These are phyloP conservation scores for Hysterium pulicare DNA, from an alignment of 2,329 filamentous ascomycete species.

Conservation along the genomic window DNA sequence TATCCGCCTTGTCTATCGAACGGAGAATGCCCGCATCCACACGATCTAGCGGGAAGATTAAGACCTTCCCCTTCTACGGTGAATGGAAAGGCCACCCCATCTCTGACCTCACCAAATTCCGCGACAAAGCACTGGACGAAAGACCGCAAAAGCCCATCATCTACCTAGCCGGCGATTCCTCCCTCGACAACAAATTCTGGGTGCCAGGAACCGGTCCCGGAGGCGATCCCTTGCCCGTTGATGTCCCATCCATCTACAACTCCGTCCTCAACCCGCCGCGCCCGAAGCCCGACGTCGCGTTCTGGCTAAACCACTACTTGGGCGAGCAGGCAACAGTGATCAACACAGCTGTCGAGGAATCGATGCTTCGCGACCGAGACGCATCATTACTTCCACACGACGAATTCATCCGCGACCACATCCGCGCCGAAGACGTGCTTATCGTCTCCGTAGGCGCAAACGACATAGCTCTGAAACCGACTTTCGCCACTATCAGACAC, in stretches of 20 bases:
- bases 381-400: constrained; percentile 28
- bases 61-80: constrained; percentile 24
- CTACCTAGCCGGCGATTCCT: constrained; percentile 39
- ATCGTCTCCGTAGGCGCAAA: constrained; percentile 38
- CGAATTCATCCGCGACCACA: constrained; percentile 32
- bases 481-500: constrained; percentile 21
- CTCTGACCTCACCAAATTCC: constrained; percentile 26
- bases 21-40: no score
- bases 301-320: constrained; percentile 35
- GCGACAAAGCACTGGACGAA: constrained; percentile 14
- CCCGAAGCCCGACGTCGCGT: constrained; percentile 34
- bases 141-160: constrained; percentile 29
- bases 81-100: constrained; percentile 36
- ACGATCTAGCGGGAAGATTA: no score
- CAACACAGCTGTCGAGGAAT: constrained; percentile 34
- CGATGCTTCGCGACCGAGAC: constrained; percentile 31
- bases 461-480: constrained; percentile 33
- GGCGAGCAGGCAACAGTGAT: constrained; percentile 31
- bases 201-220: constrained; percentile 16
- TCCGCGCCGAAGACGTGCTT: constrained; percentile 26
- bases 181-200: constrained; percentile 40
- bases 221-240: constrained; percentile 10
- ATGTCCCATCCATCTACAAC: constrained; percentile 27
- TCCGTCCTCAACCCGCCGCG: constrained; percentile 18
- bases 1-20: no score